Percentiles rank a stretch among this genome's conserved stretches.
phyloP scores from a whole-genome alignment of 2,329 filamentous ascomycete species.

The Colletotrichum abscissum region DNA sequence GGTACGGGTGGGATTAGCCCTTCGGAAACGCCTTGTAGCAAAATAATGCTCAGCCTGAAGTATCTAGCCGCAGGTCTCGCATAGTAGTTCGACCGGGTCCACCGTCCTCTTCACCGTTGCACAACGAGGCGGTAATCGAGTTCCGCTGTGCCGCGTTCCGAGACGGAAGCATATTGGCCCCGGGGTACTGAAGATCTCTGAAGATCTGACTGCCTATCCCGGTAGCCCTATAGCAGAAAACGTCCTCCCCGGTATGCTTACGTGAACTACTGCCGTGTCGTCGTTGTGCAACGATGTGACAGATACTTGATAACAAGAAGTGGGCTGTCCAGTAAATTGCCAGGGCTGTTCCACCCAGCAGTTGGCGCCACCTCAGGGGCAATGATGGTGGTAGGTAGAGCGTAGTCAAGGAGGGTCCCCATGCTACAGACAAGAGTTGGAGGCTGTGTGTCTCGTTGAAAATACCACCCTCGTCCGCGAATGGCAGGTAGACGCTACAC shows the following conservation, averaged over 20 bases:
- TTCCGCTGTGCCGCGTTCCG: background rate
- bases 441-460: background rate
- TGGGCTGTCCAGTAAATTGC: background rate
- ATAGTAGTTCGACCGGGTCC: background rate
- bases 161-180: background rate
- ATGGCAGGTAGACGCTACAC: too few species aligned
- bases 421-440: background rate
- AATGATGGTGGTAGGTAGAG: background rate
- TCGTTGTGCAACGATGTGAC: background rate
- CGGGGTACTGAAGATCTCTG: background rate
- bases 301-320: background rate
- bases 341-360: background rate
- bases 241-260: background rate
- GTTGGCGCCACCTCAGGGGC: background rate
- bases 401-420: background rate
- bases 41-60: too few species aligned
- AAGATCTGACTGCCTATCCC: too few species aligned
- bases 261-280: background rate
- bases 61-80: background rate
- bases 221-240: background rate
- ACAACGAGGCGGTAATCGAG: too few species aligned
- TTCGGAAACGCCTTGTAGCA: too few species aligned
- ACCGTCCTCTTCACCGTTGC: background rate
- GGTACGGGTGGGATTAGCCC: too few species aligned
- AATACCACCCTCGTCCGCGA: too few species aligned